phyloP scores from a whole-genome alignment of 2,329 filamentous ascomycete species.

The Nemania sp. region DNA sequence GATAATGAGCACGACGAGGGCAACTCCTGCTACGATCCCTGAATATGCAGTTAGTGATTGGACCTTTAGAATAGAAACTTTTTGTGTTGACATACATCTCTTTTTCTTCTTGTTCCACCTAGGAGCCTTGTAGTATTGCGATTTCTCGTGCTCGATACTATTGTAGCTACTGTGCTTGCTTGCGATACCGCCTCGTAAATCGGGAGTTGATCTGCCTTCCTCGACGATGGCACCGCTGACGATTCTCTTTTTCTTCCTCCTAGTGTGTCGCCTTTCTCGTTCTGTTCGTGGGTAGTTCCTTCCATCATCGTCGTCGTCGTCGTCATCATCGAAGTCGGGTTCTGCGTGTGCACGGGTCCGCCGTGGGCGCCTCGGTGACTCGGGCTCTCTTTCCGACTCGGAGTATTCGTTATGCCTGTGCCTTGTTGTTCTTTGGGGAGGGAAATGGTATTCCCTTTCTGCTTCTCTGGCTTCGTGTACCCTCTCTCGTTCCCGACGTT shows the following conservation, averaged over 20 bases:
- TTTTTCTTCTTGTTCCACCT: conserved; percentile 58
- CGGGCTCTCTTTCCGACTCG: conserved; percentile 33
- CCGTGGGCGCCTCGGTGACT: conserved; percentile 29
- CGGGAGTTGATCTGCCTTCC: conserved; percentile 58
- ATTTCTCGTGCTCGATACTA: conserved; percentile 55
- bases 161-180: conserved; percentile 50
- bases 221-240: conserved; percentile 73
- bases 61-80: background rate
- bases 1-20: conserved; percentile 63
- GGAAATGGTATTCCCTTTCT: conserved; percentile 33
- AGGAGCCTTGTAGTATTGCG: conserved; percentile 47
- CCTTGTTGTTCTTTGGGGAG: conserved; percentile 28
- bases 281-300: conserved; percentile 19
- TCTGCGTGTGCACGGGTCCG: conserved; percentile 25
- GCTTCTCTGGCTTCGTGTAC: conserved; percentile 26
- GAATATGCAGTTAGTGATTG: conserved; percentile 35
- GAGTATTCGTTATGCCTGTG: conserved; percentile 30
- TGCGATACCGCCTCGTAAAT: conserved; percentile 48
- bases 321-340: conserved; percentile 25
- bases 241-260: conserved; percentile 61
- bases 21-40: conserved; percentile 62
- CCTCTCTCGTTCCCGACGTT: conserved; percentile 32
- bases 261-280: conserved; percentile 41
- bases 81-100: conserved; percentile 56
- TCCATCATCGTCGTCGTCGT: conserved; percentile 22